phyloP scores from a whole-genome alignment of 495 filamentous ascomycete species.

The Cercophora newfieldiana region DNA sequence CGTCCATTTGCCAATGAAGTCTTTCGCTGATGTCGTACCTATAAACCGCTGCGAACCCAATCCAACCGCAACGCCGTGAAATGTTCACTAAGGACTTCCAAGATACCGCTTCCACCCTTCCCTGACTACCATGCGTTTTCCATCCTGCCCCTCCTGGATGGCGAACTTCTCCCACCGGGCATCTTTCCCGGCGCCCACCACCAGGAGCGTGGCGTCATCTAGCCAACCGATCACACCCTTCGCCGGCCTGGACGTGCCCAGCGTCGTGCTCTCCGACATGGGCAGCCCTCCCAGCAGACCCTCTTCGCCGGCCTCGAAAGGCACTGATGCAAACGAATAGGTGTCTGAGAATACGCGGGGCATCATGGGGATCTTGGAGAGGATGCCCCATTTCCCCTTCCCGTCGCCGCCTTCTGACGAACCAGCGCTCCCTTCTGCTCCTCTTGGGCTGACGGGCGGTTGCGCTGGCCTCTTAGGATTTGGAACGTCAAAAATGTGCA shows the following conservation, averaged over 20 bases:
- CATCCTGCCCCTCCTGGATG: slow-evolving; percentile 62
- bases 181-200: slow-evolving; percentile 79
- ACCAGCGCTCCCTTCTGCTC: not conserved
- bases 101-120: slow-evolving; percentile 85
- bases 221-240: slow-evolving; percentile 81
- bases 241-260: slow-evolving; percentile 55
- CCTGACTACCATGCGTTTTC: slow-evolving; percentile 59
- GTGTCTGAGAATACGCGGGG: slow-evolving; percentile 79
- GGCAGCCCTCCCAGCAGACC: slow-evolving; percentile 41
- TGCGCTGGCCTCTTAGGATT: slow-evolving; percentile 58
- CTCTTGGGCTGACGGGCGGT: not conserved
- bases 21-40: slow-evolving; percentile 15
- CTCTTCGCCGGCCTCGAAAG: slow-evolving; percentile 80
- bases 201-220: slow-evolving; percentile 64
- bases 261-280: slow-evolving; percentile 38
- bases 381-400: slow-evolving; percentile 75
- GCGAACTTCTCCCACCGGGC: slow-evolving; percentile 83
- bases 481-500: slow-evolving; percentile 84
- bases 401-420: slow-evolving; percentile 35
- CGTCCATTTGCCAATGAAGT: not conserved
- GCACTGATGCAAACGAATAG: slow-evolving; percentile 73
- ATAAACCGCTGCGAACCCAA: not conserved
- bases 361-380: slow-evolving; percentile 74
- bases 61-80: not conserved
- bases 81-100: slow-evolving; percentile 32